phyloP scores from a whole-genome alignment of 75 land plant species.

The Pinus albicaulis region DNA sequence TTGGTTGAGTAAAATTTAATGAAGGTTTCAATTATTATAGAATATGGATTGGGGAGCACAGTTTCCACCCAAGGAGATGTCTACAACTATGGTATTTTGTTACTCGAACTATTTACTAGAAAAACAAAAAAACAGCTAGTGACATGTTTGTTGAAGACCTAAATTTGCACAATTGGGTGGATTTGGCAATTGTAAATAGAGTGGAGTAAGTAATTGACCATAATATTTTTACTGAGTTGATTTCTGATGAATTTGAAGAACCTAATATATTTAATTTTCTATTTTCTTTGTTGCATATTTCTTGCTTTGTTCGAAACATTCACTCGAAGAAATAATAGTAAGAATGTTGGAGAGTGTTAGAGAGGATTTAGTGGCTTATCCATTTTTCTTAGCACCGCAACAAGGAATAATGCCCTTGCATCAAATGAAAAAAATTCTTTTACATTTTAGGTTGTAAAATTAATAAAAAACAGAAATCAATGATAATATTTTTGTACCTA shows the following conservation, averaged over 20 bases:
- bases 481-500: too few species aligned
- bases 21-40: conserved; percentile 6
- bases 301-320: conserved; percentile 20
- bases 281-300: conserved; percentile 5
- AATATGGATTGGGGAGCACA: conserved; percentile 13
- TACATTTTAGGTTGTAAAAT: too few species aligned
- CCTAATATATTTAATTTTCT: neutral
- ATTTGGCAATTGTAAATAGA: neutral
- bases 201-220: neutral
- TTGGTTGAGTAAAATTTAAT: neutral
- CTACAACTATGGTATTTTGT: conserved; percentile 30
- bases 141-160: neutral
- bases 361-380: neutral
- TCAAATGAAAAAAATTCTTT: neutral
- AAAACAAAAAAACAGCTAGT: neutral
- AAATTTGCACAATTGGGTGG: neutral
- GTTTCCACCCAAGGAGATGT: conserved; percentile 26
- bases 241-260: neutral
- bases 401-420: neutral
- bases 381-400: neutral
- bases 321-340: conserved; percentile 18
- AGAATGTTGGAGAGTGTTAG: neutral
- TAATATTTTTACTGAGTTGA: neutral
- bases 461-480: too few species aligned
- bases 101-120: conserved; percentile 28